Evolutionary conservation across 306 rosid genomes (phyloP).

Genomic region (Corylus avellana): DNA sequence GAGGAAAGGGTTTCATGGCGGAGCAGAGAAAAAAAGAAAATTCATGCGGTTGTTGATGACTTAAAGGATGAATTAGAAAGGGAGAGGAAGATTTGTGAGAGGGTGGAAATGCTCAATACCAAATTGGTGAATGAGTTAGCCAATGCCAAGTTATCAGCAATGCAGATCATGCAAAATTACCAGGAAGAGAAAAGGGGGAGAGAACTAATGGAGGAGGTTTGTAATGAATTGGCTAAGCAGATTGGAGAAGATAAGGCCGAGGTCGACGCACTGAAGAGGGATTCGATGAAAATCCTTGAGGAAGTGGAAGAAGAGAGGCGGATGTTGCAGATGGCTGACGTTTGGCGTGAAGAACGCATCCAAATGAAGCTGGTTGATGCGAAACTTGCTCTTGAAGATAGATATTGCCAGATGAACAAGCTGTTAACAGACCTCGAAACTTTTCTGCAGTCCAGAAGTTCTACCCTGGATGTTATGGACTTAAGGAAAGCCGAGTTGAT

Average conservation of each 20-base stretch:
- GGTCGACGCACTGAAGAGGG: slow-evolving; percentile 38
- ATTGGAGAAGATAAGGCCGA: slow-evolving; percentile 48
- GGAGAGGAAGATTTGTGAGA: slow-evolving; percentile 48
- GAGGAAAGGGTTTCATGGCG: slow-evolving; percentile 36
- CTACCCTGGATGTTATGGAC: slow-evolving; percentile 32
- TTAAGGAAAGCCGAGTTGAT: slow-evolving; percentile 45
- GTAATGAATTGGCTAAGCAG: slow-evolving; percentile 41
- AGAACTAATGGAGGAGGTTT: slow-evolving; percentile 44
- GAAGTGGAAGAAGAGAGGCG: slow-evolving; percentile 69
- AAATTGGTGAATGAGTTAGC: slow-evolving; percentile 43
- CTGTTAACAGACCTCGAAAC: slow-evolving; percentile 40
- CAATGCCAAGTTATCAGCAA: slow-evolving; percentile 32
- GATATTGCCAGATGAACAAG: slow-evolving; percentile 47
- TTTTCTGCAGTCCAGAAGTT: slow-evolving; percentile 44
- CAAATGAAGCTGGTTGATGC: slow-evolving; percentile 78
- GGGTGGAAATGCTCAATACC: slow-evolving; percentile 33
- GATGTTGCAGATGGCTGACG: slow-evolving; percentile 58
- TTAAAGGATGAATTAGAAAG: slow-evolving; percentile 31
- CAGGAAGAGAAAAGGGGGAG: slow-evolving; percentile 53
- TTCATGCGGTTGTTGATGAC: slow-evolving; percentile 27
- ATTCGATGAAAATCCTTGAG: slow-evolving; percentile 31
- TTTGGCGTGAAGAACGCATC: slow-evolving; percentile 70
- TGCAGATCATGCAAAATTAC: slow-evolving; percentile 34
- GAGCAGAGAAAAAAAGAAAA: slow-evolving; percentile 25
- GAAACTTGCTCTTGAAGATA: slow-evolving; percentile 53